Base-by-base conservation (phyloP, 164 flowering plant species). In the Vitis rotundifolia region DNA sequence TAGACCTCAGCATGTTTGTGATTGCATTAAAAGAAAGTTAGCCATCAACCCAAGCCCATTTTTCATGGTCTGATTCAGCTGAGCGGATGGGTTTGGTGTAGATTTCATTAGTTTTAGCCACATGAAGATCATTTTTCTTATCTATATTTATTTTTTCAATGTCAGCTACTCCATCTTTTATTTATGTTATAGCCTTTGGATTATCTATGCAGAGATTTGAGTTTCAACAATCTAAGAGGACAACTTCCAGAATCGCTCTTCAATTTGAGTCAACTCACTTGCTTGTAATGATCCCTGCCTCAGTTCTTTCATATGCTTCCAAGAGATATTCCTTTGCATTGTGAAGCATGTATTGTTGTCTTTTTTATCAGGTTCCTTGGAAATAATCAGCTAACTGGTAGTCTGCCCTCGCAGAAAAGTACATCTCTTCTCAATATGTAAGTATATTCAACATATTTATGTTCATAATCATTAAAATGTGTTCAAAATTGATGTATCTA, bases 221-320 rank as follows among this genome's bases (percentile, higher is more conserved):
- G 96, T 84, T 92, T 91, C 86, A 92, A 92, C 85, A 86, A 80
- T 54, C 63, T 92, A 64, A 76, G 74, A 4, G 96, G 94, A 63
- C 61, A 68, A 63, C 80, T 90, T 49, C 94, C 94, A 65, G 75
- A 60, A 19, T 68, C 86, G 3, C 76, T 91, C 61, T 92, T 92
- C 81, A 86, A 78, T 71, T 63, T 80, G 71, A 79, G 78, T 59
- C 63, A 80, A 1, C 93, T 93, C n/a, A 12, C 78, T 59, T 9
- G 74, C 79, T 80, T 93, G 98, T 93, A 86, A 88, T 77, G 55
- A 37, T 11, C 19, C 9, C 8, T 11, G 8, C 28, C 6, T 51
- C 2, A 16, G 10, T 54, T 65, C 9, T 22, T 31, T 61, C 26
- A 26, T 15, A n/a, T 59, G 50, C 15, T 55, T 6, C 55, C 68